A percentile compares a stretch with the other conserved stretches of the same genome.
Conservation (phyloP, 176 grass and related monocot genomes). For the Aegilops speltoides region DNA sequence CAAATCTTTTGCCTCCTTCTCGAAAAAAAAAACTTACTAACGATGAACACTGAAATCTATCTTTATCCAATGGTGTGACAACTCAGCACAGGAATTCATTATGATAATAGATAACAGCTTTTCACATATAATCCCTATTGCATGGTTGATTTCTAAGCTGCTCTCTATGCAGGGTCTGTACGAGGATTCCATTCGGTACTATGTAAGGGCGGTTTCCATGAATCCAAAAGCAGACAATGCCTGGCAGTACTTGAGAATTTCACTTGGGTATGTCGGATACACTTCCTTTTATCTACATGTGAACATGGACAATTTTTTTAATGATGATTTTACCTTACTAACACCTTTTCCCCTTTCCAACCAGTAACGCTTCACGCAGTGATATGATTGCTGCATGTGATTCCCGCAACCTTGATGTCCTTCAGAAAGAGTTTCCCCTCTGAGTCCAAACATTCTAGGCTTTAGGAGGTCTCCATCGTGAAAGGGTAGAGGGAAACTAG, state of each 20-base stretch:
- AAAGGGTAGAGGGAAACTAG: background rate
- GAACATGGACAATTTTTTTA: background rate
- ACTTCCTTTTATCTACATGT: slow-evolving; percentile 8
- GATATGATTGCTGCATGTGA: slow-evolving; percentile 96
- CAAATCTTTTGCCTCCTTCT: no score
- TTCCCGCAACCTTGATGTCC: slow-evolving; percentile 80
- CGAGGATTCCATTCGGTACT: slow-evolving; percentile 92
- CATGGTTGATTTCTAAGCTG: background rate
- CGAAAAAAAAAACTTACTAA: background rate
- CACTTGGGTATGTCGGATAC: slow-evolving; percentile 54
- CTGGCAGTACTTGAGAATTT: slow-evolving; percentile 90
- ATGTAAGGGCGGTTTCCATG: slow-evolving; percentile 91
- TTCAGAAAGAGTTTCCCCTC: slow-evolving; percentile 96
- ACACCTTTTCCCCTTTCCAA: slow-evolving; percentile 17
- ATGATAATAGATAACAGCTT: background rate
- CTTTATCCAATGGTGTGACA: background rate
- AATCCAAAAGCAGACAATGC: slow-evolving; percentile 96
- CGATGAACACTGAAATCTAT: background rate
- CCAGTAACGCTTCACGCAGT: slow-evolving; percentile 71
- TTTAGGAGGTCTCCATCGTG: background rate
- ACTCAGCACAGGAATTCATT: background rate
- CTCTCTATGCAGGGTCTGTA: slow-evolving; percentile 63
- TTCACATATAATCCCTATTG: background rate
- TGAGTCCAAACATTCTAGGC: slow-evolving; percentile 19
- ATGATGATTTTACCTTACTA: slow-evolving; percentile 26